These are phyloP conservation scores for Acacia pycnantha DNA, from an alignment of 331 rosid species.

Conservation along the genomic window DNA sequence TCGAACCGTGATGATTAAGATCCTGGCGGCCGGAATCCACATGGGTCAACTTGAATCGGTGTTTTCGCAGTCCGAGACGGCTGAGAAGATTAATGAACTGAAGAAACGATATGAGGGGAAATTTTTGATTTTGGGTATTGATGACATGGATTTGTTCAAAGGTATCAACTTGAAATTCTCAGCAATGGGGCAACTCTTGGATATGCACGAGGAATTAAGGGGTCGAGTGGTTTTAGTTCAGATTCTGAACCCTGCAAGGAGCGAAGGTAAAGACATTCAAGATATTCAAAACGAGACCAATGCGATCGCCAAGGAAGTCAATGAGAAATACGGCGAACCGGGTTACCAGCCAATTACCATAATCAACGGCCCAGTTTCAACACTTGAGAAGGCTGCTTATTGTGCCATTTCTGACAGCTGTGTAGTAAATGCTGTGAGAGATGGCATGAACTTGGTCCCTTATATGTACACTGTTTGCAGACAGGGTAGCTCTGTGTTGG, in stretches of 20 bases:
- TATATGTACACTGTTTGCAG: slow-evolving; percentile 68
- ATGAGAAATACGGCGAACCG: slow-evolving; percentile 36
- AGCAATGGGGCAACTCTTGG: slow-evolving; percentile 58
- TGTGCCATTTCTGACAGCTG: slow-evolving; percentile 65
- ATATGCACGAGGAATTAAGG: slow-evolving; percentile 28
- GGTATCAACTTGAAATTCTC: slow-evolving; percentile 68
- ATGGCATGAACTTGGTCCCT: slow-evolving; percentile 79
- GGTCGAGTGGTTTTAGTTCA: slow-evolving; percentile 65
- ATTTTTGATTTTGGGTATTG: slow-evolving; percentile 57
- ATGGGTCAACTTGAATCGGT: slow-evolving; percentile 60
- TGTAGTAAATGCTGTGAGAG: slow-evolving; percentile 70
- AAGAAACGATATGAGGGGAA: slow-evolving; percentile 44
- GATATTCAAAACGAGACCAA: slow-evolving; percentile 50
- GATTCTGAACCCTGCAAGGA: slow-evolving; percentile 66
- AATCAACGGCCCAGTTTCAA: slow-evolving; percentile 41
- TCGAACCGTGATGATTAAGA: slow-evolving; percentile 62
- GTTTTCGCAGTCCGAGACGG: slow-evolving; percentile 41
- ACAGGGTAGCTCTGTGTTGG: slow-evolving; percentile 51
- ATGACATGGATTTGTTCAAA: slow-evolving; percentile 73
- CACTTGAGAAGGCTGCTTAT: slow-evolving; percentile 53
- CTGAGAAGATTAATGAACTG: slow-evolving; percentile 42
- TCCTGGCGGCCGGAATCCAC: slow-evolving; percentile 67
- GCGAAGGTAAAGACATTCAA: slow-evolving; percentile 64
- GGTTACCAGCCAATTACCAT: slow-evolving; percentile 54
- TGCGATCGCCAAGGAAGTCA: slow-evolving; percentile 48